Evolutionary conservation across 306 rosid genomes (phyloP).

Genomic region (Glycyrrhiza uralensis): DNA sequence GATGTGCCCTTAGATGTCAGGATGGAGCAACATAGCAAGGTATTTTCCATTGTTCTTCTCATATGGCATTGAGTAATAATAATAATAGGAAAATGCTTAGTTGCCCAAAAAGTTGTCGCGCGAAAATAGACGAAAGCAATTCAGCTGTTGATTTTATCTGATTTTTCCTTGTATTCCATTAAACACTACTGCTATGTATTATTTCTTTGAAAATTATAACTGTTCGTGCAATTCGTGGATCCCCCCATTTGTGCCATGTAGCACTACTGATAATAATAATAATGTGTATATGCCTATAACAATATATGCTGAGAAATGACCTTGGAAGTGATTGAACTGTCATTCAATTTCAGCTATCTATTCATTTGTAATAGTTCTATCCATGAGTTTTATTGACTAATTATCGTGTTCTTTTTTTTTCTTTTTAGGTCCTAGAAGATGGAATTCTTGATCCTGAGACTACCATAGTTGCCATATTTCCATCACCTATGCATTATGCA

Average conservation of each 20-base stretch:
- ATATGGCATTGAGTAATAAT: neutral
- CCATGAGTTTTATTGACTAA: neutral
- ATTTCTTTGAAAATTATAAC: too few relatives aligned
- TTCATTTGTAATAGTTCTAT: neutral
- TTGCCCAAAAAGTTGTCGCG: too few relatives aligned
- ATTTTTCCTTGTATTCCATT: too few relatives aligned
- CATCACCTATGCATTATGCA: constrained; percentile 98
- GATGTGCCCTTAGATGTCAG: constrained; percentile 98
- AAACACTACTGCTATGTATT: too few relatives aligned
- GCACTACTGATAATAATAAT: too few relatives aligned
- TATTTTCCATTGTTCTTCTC: constrained; percentile 31
- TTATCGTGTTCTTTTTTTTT: constrained; percentile 11
- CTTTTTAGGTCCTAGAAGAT: constrained; percentile 83
- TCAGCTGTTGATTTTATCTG: too few relatives aligned
- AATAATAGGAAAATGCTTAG: too few relatives aligned
- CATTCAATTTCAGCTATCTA: neutral
- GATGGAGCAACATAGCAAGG: constrained; percentile 99
- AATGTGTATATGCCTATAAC: neutral
- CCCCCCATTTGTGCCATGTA: too few relatives aligned
- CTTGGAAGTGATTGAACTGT: neutral
- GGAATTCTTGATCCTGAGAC: constrained; percentile 93
- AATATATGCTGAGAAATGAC: neutral
- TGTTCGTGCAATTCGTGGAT: too few relatives aligned
- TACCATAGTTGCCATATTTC: constrained; percentile 89
- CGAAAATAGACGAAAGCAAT: too few relatives aligned